A percentile compares a stretch with the other conserved stretches of the same genome.
These are phyloP conservation scores for Aspergillus sp. DNA, from an alignment of 2,329 filamentous ascomycete species.

Conservation along the genomic window DNA sequence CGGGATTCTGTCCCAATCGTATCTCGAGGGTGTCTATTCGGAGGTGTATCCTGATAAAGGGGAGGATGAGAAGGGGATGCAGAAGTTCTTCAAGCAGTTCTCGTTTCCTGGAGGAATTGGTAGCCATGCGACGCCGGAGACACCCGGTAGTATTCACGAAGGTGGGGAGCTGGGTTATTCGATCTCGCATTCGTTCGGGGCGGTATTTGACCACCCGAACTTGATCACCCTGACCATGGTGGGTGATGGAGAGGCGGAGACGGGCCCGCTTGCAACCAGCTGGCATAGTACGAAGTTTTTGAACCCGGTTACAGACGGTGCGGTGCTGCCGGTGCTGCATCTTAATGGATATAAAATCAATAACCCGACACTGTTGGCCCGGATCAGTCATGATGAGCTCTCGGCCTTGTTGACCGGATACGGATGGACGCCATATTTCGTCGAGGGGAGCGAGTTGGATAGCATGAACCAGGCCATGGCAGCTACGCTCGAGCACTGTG, in stretches of 20 bases:
- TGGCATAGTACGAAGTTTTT: slow-evolving; percentile 84
- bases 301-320: slow-evolving; percentile 74
- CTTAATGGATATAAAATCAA: slow-evolving; percentile 86
- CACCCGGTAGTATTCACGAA: slow-evolving; percentile 73
- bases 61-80: slow-evolving; percentile 66
- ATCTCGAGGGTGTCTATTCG: slow-evolving; percentile 74
- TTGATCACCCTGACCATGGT: slow-evolving; percentile 76
- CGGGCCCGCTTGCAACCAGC: slow-evolving; percentile 72
- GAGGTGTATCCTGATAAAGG: slow-evolving; percentile 75
- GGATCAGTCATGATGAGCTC: slow-evolving; percentile 72
- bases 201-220: slow-evolving; percentile 72
- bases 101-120: slow-evolving; percentile 79
- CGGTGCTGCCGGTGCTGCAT: slow-evolving; percentile 74
- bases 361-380: slow-evolving; percentile 71
- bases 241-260: slow-evolving; percentile 79
- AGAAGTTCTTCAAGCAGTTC: slow-evolving; percentile 78
- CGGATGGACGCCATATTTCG: slow-evolving; percentile 77
- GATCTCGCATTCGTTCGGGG: slow-evolving; percentile 74
- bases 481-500: slow-evolving; percentile 69
- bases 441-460: slow-evolving; percentile 71
- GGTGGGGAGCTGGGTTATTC: slow-evolving; percentile 81
- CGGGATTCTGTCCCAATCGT: slow-evolving; percentile 72
- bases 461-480: slow-evolving; percentile 83
- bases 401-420: slow-evolving; percentile 69
- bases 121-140: slow-evolving; percentile 76